Evolutionary conservation across 1,284 basidiomycete species (phyloP).

Genomic region (Porodaedalea pini): DNA sequence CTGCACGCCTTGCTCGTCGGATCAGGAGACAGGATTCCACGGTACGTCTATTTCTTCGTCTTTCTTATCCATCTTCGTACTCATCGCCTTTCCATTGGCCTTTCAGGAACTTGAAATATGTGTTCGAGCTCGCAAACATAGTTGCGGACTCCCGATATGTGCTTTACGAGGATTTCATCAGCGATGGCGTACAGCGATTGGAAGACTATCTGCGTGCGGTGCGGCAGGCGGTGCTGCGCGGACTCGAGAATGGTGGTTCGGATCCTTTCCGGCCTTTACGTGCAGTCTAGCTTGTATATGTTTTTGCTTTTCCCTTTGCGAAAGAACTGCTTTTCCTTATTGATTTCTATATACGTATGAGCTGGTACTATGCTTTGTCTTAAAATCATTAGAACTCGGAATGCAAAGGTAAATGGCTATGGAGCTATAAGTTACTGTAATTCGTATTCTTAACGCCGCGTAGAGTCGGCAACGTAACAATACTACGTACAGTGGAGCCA

Average conservation of each 20-base stretch:
- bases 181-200: slow-evolving; percentile 34
- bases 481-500: too few species aligned
- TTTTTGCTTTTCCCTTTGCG: not conserved
- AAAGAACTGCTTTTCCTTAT: too few species aligned
- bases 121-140: slow-evolving; percentile 75
- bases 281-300: not conserved
- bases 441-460: too few species aligned
- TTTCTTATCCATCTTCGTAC: slow-evolving; percentile 3
- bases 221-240: slow-evolving; percentile 63
- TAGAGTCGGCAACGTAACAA: too few species aligned
- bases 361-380: too few species aligned
- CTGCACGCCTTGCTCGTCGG: slow-evolving; percentile 74
- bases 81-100: not conserved
- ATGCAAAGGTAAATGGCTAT: too few species aligned
- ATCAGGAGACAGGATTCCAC: slow-evolving; percentile 62
- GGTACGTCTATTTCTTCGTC: slow-evolving; percentile 46
- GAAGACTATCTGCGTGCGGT: slow-evolving; percentile 72
- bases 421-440: too few species aligned
- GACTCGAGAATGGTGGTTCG: slow-evolving; percentile 62
- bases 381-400: too few species aligned
- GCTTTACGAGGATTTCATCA: slow-evolving; percentile 51
- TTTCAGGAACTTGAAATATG: slow-evolving; percentile 75
- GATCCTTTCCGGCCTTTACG: slow-evolving; percentile 8
- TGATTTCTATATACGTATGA: too few species aligned
- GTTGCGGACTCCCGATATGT: slow-evolving; percentile 88